Percentiles rank a stretch among this genome's conserved stretches.
Evolutionary conservation across 2,329 filamentous ascomycete species (phyloP).

Genomic region (Elsinoe ampelina): DNA sequence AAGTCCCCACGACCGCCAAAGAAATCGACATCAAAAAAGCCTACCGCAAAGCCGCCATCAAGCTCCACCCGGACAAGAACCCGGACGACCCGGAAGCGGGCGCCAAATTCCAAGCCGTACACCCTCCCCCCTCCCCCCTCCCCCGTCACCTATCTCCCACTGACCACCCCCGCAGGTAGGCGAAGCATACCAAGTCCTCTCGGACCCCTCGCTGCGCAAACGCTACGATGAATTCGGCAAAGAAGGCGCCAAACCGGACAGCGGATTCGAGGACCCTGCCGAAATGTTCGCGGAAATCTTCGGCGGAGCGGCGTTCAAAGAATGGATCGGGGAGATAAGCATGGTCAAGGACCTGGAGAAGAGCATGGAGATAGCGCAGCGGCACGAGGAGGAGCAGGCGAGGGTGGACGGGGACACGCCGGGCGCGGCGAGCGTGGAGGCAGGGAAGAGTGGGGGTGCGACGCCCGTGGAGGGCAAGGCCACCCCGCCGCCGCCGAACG

Average conservation of each 20-base stretch:
- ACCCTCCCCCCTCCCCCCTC: conserved; percentile 15
- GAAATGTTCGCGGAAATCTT: conserved; percentile 99
- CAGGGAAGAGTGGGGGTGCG: conserved; percentile 21
- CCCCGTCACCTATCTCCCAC: conserved; percentile 8
- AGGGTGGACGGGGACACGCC: conserved; percentile 4
- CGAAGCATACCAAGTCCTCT: conserved; percentile 72
- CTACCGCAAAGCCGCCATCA: conserved; percentile 75
- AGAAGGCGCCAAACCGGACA: conserved; percentile 80
- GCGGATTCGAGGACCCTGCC: conserved; percentile 86
- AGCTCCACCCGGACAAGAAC: conserved; percentile 96
- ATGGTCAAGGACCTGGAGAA: conserved; percentile 97
- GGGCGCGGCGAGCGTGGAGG: conserved; percentile 21
- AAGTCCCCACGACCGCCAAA: conserved; percentile 73
- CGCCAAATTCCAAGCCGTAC: conserved; percentile 83
- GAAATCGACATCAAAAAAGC: conserved; percentile 96
- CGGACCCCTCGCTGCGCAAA: conserved; percentile 74
- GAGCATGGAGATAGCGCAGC: conserved; percentile 96
- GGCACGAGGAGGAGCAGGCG: conserved; percentile 51
- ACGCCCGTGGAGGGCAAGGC: not conserved
- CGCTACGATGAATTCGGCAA: conserved; percentile 97
- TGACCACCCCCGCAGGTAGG: conserved; percentile 43
- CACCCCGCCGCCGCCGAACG: conserved; percentile 22
- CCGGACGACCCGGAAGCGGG: conserved; percentile 90
- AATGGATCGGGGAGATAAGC: conserved; percentile 96
- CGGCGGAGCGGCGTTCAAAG: conserved; percentile 86